These are phyloP conservation scores for Heimioporus sp. DNA, from an alignment of 768 basidiomycete genomes.

Conservation along the genomic window DNA sequence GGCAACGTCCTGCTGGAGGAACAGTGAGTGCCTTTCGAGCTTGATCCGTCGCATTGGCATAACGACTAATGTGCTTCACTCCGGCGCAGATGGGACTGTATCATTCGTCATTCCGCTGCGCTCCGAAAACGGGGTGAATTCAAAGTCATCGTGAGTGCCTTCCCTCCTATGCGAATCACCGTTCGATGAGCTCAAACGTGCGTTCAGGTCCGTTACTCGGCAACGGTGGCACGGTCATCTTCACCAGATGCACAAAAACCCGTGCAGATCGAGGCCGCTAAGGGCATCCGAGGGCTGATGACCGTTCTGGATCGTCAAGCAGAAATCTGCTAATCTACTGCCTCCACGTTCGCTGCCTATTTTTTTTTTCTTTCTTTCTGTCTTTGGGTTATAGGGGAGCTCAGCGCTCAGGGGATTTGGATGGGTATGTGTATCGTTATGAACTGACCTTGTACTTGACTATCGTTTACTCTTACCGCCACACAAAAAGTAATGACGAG, in stretches of 20 bases:
- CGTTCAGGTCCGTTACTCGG: constrained; percentile 32
- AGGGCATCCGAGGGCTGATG: constrained; percentile 36
- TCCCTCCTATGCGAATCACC: constrained; percentile 7
- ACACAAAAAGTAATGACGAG: constrained; percentile 15
- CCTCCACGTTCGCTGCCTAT: background rate
- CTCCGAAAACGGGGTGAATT: constrained; percentile 31
- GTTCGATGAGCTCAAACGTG: constrained; percentile 9
- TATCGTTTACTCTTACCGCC: constrained; percentile 10
- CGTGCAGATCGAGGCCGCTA: constrained; percentile 34
- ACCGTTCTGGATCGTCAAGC: constrained; percentile 35
- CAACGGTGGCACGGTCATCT: constrained; percentile 35
- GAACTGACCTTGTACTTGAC: background rate
- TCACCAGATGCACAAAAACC: constrained; percentile 37
- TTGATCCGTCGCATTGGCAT: constrained; percentile 14
- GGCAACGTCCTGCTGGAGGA: constrained; percentile 38
- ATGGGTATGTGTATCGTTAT: constrained; percentile 21
- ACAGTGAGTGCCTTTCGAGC: constrained; percentile 26
- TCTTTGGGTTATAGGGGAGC: constrained; percentile 17
- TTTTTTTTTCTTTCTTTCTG: background rate
- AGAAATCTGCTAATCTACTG: constrained; percentile 20
- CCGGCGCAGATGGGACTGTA: constrained; percentile 35
- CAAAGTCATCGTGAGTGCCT: constrained; percentile 32
- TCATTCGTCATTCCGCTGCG: constrained; percentile 31
- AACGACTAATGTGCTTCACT: constrained; percentile 14
- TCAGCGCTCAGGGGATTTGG: constrained; percentile 7